Evolutionary conservation across 441 rosid genomes (phyloP).

Genomic region (Omphalea diandra): DNA sequence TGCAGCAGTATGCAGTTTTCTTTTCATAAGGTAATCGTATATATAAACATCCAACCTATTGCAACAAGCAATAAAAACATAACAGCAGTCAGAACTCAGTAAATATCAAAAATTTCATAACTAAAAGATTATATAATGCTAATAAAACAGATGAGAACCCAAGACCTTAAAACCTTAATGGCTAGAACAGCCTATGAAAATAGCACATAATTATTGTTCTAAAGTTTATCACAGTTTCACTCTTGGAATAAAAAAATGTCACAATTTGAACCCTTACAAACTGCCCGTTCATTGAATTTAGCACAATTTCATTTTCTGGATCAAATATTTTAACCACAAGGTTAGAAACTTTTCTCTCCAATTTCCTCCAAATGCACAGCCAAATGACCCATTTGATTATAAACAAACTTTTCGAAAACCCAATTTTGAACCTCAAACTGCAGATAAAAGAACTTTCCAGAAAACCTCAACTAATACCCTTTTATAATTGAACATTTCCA

Average conservation of each 20-base stretch:
- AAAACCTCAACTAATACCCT: not conserved
- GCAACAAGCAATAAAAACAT: not conserved
- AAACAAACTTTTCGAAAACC: not conserved
- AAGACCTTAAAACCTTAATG: not conserved
- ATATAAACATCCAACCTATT: slow-evolving; percentile 60
- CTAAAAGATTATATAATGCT: not conserved
- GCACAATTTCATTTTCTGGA: not conserved
- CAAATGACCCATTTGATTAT: not conserved
- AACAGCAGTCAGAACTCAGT: slow-evolving; percentile 6
- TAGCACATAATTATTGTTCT: not conserved
- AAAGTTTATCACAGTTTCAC: not conserved
- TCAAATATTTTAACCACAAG: not conserved
- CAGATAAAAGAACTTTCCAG: not conserved
- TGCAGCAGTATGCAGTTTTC: slow-evolving; percentile 51
- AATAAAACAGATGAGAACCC: slow-evolving; percentile 3
- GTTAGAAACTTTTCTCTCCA: not conserved
- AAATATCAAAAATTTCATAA: not conserved
- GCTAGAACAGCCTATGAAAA: not conserved
- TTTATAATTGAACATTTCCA: not conserved
- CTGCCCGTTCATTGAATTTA: not conserved
- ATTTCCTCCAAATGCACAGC: not conserved
- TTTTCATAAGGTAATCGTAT: slow-evolving; percentile 56
- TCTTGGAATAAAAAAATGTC: too few relatives aligned
- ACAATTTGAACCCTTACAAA: not conserved
- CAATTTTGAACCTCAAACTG: not conserved